Base-by-base conservation (phyloP, 2,329 filamentous ascomycete species). In the Fusarium sororula region DNA sequence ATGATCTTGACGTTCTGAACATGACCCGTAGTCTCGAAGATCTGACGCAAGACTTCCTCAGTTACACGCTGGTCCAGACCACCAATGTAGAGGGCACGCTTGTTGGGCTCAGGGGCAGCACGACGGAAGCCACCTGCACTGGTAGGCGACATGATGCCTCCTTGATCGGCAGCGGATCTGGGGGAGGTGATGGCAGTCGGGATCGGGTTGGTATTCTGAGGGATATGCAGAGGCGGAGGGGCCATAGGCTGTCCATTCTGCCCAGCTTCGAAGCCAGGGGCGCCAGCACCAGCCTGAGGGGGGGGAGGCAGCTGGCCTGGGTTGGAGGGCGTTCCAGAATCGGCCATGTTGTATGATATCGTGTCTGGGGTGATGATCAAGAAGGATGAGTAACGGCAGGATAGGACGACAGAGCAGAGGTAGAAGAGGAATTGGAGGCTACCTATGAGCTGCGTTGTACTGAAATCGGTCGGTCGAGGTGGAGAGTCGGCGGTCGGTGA, bases 1-100 rank as follows among this genome's bases (percentile, higher is more conserved):
- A 99, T 99, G 81, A 99, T 98, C 89, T 99, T 99, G 82, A 99
- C 96, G 81, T 94, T 98, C 85, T 98, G 93, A 75, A 99, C 96
- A 85, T 99, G 96, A 65, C 96, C 96, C 68, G 95, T 98, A 12
- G 96, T 99, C 87, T 99, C 96, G 81, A 99, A 99, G 79, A 98
- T 98, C 84, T 98, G 96, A 81, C 95, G 94, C 83, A 98, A 85
- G 64, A 98, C 94, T 81, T 98, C 96, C 84, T 98, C 96, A 38
- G 96, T 98, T 72, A 98, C 96, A 76, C 96, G 91, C 79, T 95
- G 94, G 82, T 99, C 96, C 77, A 99, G 87, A 63, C 96, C 96
- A 73, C 96, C 96, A 67, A 99, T 94, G 80, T 99, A 99, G 72
- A 99, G 87, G 66, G 96, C 96, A 81, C 96, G 91, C 90, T 99